Evolutionary conservation across 1,284 basidiomycete species (phyloP), one percentile per base, ranked within the genome.

Genomic region (Pholiota adiposa): DNA sequence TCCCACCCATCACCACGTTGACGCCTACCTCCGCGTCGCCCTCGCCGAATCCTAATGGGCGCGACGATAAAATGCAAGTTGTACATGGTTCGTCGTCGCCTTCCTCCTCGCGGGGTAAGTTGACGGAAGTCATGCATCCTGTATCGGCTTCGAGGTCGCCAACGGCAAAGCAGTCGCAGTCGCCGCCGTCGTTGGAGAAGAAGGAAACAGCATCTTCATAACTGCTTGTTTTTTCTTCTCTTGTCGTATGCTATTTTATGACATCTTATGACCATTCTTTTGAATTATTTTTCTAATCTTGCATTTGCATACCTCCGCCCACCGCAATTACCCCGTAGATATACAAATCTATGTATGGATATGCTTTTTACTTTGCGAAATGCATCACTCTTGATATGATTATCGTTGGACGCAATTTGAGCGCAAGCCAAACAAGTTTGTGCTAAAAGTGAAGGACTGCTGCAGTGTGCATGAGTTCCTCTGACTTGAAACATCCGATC

Each of bases 1-100:
- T 88, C 2, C 88, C 88, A 48, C 85, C 87, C 0, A 88, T 89
- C 62, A 78, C 85, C 38, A 88, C 86, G n/a, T 73, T 88, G 19
- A 84, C 70, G 5, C 69, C 85, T n/a, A 64, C 80, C 4, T 82
- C 82, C 23, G 80, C 79, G 16, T 80, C 79, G n/a, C 79, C 83
- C 3, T 84, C 84, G 14, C 83, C 84, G 9, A 69, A 67, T 51
- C 75, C 77, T 56, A 70, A 71, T 38, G 78, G 78, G 27, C 72
- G 77, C 5, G 79, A 83, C 55, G 83, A 85, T 53, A 77, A 82
- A 64, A 83, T 84, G 79, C 79, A 84, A 58, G 75, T 81, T 1
- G 81, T 67, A 44, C 75, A 71, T n/a, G 74, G 77, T 18, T 79
- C 83, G 14, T 62, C 73, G 1, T 77, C 84, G 21, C 79, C 83